Evolutionary conservation across 2,329 filamentous ascomycete species (phyloP).

Genomic region (Fusarium torulosum): DNA sequence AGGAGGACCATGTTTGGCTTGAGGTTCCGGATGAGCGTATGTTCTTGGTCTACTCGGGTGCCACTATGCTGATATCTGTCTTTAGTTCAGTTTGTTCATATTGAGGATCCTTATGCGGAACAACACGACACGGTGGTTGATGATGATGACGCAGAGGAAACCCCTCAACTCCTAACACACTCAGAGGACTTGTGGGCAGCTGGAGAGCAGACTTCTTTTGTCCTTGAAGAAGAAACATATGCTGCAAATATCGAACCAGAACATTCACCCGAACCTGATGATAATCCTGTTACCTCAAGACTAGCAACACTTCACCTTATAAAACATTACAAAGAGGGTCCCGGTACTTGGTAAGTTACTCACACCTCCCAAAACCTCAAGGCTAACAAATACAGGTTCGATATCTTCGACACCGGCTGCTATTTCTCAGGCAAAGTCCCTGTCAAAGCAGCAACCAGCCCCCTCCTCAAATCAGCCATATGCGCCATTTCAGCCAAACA

Average conservation of each 20-base stretch:
- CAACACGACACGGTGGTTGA: not conserved
- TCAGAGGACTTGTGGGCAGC: rapidly evolving
- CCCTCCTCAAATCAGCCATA: slow-evolving; percentile 34
- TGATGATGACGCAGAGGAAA: not conserved
- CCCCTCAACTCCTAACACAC: not conserved
- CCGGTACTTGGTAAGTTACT: slow-evolving; percentile 33
- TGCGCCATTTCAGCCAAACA: slow-evolving; percentile 44
- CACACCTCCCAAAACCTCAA: rapidly evolving
- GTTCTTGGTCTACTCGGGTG: rapidly evolving
- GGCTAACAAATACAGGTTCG: slow-evolving; percentile 24
- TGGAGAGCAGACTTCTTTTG: not conserved
- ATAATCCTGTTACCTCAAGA: not conserved
- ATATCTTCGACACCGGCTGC: slow-evolving; percentile 42
- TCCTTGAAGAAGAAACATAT: rapidly evolving
- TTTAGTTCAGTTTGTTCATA: slow-evolving; percentile 33
- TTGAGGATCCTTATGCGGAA: slow-evolving; percentile 22
- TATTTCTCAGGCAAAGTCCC: slow-evolving; percentile 46
- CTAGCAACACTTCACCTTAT: slow-evolving; percentile 25
- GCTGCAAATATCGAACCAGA: rapidly evolving
- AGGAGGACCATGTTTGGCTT: slow-evolving; percentile 33
- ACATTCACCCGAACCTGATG: rapidly evolving
- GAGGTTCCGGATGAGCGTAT: slow-evolving; percentile 33
- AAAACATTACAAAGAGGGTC: slow-evolving; percentile 41
- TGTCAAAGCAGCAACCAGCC: slow-evolving; percentile 36
- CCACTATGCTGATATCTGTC: rapidly evolving